phyloP scores from a whole-genome alignment of 257 asterid genomes.

The Solanum chmielewskii region DNA sequence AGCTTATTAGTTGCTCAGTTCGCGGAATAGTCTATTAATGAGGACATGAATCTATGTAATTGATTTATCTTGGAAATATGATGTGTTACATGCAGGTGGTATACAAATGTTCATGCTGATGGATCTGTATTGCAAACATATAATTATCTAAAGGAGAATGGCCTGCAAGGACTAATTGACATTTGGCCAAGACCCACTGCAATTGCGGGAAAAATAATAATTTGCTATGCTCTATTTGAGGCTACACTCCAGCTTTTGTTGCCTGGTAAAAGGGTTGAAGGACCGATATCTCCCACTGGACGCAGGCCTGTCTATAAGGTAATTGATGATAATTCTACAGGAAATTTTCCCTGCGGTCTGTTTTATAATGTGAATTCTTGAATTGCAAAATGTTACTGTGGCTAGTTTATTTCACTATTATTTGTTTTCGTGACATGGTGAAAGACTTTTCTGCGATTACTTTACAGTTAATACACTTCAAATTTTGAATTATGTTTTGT shows the following conservation, averaged over 20 bases:
- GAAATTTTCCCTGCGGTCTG: neutral
- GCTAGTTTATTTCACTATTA: neutral
- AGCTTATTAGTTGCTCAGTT: neutral
- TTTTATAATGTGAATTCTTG: neutral
- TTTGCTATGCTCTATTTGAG: slow-evolving; percentile 70
- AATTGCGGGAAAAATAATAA: slow-evolving; percentile 67
- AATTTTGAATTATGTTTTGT: slow-evolving; percentile 1
- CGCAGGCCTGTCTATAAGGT: slow-evolving; percentile 90
- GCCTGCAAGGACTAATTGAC: slow-evolving; percentile 50
- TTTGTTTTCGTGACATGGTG: neutral
- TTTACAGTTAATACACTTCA: neutral
- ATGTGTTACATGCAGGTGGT: slow-evolving; percentile 62
- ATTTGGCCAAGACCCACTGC: slow-evolving; percentile 86
- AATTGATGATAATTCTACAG: neutral
- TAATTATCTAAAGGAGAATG: slow-evolving; percentile 50
- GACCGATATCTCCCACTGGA: slow-evolving; percentile 89
- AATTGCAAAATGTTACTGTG: neutral
- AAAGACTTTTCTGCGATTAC: neutral
- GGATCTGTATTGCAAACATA: slow-evolving; percentile 73
- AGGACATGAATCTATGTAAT: neutral
- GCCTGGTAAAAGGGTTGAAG: slow-evolving; percentile 81
- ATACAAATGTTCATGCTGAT: slow-evolving; percentile 93
- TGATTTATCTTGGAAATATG: neutral
- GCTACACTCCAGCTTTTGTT: slow-evolving; percentile 84
- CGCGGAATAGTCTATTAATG: neutral